Evolutionary conservation across 345 rosid genomes (phyloP).

Genomic region (Hibiscus tridactylites): DNA sequence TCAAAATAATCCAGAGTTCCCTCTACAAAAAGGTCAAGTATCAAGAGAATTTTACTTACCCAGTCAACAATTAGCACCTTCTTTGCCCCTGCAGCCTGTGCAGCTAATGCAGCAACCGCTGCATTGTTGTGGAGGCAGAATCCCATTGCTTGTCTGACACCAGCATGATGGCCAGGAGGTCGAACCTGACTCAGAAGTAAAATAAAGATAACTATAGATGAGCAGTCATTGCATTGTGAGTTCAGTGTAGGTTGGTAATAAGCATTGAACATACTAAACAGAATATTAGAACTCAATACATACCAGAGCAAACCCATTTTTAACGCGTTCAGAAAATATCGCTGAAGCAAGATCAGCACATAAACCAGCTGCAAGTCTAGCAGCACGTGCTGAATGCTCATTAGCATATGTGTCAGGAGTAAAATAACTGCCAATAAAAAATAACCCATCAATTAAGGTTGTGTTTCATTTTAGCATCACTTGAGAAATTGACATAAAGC

Average conservation of each 20-base stretch:
- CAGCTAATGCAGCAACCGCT: constrained; percentile 89
- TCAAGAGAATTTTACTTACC: constrained; percentile 38
- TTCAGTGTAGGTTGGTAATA: background rate
- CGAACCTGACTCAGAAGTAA: constrained; percentile 51
- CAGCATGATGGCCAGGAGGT: constrained; percentile 99
- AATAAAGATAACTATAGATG: background rate
- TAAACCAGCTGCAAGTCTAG: constrained; percentile 96
- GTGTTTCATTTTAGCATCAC: background rate
- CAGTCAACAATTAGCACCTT: constrained; percentile 92
- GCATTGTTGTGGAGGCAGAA: constrained; percentile 99
- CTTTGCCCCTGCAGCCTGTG: constrained; percentile 87
- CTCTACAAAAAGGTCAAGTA: constrained; percentile 10
- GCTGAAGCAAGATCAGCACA: constrained; percentile 93
- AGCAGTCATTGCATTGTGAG: background rate
- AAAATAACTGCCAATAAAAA: constrained; percentile 65
- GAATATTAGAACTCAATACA: constrained; percentile 10
- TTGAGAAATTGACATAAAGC: background rate
- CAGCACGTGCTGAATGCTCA: constrained; percentile 95
- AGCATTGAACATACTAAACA: background rate
- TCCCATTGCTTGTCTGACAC: constrained; percentile 85
- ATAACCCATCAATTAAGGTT: constrained; percentile 8
- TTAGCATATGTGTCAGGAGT: constrained; percentile 95
- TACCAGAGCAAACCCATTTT: constrained; percentile 98
- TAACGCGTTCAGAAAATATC: constrained; percentile 60
- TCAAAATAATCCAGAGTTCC: background rate